phyloP scores from a whole-genome alignment of 2,329 filamentous ascomycete species.

The Drechmeria coniospora region DNA sequence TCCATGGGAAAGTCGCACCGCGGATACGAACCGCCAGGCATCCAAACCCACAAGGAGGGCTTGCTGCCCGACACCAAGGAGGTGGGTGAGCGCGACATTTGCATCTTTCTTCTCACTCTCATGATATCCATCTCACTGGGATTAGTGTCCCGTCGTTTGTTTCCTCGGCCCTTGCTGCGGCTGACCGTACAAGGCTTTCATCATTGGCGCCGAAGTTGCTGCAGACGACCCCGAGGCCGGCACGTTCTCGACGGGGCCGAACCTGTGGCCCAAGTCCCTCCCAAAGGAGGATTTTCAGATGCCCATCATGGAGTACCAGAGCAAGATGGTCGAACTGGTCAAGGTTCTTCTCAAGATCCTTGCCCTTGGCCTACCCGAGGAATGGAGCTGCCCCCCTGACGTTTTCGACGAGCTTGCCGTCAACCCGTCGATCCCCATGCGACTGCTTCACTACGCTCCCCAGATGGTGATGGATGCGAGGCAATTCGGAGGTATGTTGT shows the following conservation, averaged over 20 bases:
- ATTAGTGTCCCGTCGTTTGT: not conserved
- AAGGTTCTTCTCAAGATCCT: slow-evolving; percentile 1
- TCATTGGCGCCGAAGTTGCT: slow-evolving; percentile 1
- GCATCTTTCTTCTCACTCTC: too few species aligned
- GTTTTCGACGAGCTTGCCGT: slow-evolving; percentile 2
- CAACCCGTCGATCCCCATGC: slow-evolving; percentile 3
- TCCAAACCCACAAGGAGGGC: slow-evolving; percentile 14
- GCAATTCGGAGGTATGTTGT: slow-evolving; percentile 9
- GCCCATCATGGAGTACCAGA: slow-evolving; percentile 2
- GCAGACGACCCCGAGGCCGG: slow-evolving; percentile 2
- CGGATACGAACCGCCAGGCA: slow-evolving; percentile 13
- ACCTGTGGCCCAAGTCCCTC: slow-evolving; percentile 1
- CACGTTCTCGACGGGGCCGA: slow-evolving; percentile 2
- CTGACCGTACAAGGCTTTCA: not conserved
- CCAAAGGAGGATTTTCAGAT: not conserved
- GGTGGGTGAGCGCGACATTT: too few species aligned
- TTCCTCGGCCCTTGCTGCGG: not conserved
- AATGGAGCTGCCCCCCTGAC: not conserved
- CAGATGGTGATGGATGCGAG: slow-evolving; percentile 8
- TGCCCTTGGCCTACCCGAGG: not conserved
- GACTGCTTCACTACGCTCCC: slow-evolving; percentile 14
- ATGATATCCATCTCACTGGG: too few species aligned
- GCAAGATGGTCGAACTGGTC: slow-evolving; percentile 1
- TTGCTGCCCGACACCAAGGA: slow-evolving; percentile 11
- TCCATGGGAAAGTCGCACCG: slow-evolving; percentile 13